phyloP scores from a whole-genome alignment of 176 grass and related monocot genomes.

The Triticum dicoccoides region DNA sequence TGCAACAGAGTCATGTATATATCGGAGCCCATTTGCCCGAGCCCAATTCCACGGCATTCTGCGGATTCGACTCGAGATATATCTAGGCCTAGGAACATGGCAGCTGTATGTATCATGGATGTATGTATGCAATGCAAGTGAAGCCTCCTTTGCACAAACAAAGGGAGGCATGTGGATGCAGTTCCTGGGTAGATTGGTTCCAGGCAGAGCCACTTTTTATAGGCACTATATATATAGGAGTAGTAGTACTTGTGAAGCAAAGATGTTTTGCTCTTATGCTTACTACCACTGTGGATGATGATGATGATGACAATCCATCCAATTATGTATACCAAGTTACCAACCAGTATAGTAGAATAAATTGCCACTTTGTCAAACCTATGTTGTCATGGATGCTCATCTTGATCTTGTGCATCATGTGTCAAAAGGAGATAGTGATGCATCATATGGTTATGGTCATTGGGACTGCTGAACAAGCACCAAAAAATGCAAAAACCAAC shows the following conservation, averaged over 20 bases:
- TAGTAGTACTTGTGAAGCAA: constrained; percentile 32
- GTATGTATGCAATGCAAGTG: constrained; percentile 19
- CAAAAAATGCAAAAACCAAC: neutral
- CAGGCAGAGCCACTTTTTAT: constrained; percentile 29
- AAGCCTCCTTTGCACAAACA: constrained; percentile 5
- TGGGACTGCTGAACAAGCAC: neutral
- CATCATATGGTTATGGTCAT: neutral
- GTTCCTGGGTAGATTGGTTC: constrained; percentile 4
- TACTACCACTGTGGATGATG: constrained; percentile 43
- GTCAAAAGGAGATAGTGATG: constrained; percentile 5
- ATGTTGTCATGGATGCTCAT: constrained; percentile 9
- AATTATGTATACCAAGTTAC: neutral
- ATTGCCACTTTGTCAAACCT: constrained; percentile 12
- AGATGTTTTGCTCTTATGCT: constrained; percentile 20
- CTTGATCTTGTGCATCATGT: neutral
- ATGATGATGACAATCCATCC: constrained; percentile 23
- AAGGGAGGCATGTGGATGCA: neutral
- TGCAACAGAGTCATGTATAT: constrained; percentile 35
- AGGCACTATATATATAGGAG: constrained; percentile 20
- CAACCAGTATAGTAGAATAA: constrained; percentile 31
- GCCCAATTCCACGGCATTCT: constrained; percentile 25
- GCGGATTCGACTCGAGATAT: constrained; percentile 25
- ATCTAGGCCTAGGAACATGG: constrained; percentile 36
- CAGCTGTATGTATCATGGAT: neutral
- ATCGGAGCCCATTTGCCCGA: constrained; percentile 35